phyloP scores from a whole-genome alignment of 257 asterid genomes.

The Petrea volubilis region DNA sequence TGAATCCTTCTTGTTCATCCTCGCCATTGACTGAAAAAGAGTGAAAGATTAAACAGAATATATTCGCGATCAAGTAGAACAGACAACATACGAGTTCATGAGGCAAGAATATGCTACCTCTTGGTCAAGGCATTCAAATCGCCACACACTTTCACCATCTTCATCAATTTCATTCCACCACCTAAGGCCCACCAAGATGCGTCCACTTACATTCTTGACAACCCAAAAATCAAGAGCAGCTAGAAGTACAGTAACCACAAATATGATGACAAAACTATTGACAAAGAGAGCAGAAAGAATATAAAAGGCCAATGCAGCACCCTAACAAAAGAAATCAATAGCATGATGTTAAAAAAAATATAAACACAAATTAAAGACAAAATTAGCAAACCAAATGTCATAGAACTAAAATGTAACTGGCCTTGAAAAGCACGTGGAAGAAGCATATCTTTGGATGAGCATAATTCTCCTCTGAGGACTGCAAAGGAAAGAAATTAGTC shows the following conservation, averaged over 20 bases:
- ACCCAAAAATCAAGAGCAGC: slow-evolving; percentile 99
- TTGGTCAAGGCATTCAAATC: slow-evolving; percentile 85
- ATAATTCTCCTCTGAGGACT: slow-evolving; percentile 89
- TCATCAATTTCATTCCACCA: slow-evolving; percentile 99
- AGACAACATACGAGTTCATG: background rate
- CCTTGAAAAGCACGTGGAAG: slow-evolving; percentile 97
- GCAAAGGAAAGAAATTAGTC: slow-evolving; percentile 28
- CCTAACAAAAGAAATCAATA: slow-evolving; percentile 50
- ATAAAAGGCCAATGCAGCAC: slow-evolving; percentile 89
- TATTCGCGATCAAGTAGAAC: background rate
- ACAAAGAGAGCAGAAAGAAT: slow-evolving; percentile 88
- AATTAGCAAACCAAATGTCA: slow-evolving; percentile 40
- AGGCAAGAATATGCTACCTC: slow-evolving; percentile 37
- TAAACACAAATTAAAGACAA: background rate
- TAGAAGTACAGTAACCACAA: slow-evolving; percentile 87
- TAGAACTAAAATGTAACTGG: slow-evolving; percentile 17
- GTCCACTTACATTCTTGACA: slow-evolving; percentile 96
- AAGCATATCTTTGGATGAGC: slow-evolving; percentile 90
- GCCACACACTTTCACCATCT: slow-evolving; percentile 91
- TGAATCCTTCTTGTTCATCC: slow-evolving; percentile 97
- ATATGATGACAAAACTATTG: slow-evolving; percentile 85
- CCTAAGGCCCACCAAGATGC: slow-evolving; percentile 93
- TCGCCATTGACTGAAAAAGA: slow-evolving; percentile 73
- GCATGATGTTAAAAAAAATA: slow-evolving; percentile 12
- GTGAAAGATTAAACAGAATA: slow-evolving; percentile 5